Base-by-base conservation (phyloP, 495 filamentous ascomycete species). In the Hypoxylon cercidicola region DNA sequence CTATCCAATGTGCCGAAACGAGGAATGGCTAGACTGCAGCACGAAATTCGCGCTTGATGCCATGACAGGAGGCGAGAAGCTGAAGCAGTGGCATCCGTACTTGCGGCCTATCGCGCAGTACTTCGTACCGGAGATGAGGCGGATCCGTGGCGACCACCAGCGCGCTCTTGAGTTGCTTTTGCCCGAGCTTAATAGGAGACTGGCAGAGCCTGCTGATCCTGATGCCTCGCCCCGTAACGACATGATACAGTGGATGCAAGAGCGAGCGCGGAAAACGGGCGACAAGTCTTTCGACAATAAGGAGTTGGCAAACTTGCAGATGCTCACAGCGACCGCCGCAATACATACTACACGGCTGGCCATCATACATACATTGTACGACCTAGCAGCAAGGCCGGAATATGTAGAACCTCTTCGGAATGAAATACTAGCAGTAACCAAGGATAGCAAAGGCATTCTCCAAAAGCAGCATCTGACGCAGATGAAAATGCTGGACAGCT, bases 11-110 rank as follows among this genome's bases (percentile, higher is more conserved):
- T 82, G 80, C 57, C 77, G 83, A 9, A 73, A 87, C 44, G 70
- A 81, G 35, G 78, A 84, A 13, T 89, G 86, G 85, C 70, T 85
- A 12, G 64, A 81, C 18, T 75, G 82, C 15, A 80, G 82, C 1
- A 80, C 84, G 49, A 79, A 78, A 32, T 88, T 82, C 62, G 81
- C 85, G 2, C 66, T 79, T 28, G 75, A 85, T 44, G 55, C 79
- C 64, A 65, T 67, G 77, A 55, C 65, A 39, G 70, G 69, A 3
- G 64, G 47, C 20, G 59, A 68, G 55, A 72, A 71, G 44, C 34
- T 70, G n/a, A 62, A 62, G 12, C 68, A 71, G n/a, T 78, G 69
- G 66, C 64, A 74, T 25, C 68, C 62, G 11, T 71, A 66, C 34
- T 44, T 75, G 6, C 62, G 72, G 12, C 55, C 65, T 2, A 49